Conservation (phyloP, 208 protist species). For the Acanthamoeba culbertsoni region DNA sequence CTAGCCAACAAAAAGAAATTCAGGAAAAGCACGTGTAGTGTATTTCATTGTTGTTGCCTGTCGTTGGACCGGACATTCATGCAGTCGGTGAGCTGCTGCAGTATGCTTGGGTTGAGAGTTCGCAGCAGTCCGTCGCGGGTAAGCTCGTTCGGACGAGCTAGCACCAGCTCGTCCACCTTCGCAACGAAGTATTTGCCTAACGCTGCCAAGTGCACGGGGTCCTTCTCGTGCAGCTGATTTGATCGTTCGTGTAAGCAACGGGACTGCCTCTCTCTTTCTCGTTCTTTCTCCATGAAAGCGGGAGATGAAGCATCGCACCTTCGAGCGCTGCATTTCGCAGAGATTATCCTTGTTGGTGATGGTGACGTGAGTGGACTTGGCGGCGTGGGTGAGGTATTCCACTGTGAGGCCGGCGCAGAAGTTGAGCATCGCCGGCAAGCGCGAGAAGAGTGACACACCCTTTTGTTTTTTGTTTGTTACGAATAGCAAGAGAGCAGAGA, state of each 20-base stretch:
- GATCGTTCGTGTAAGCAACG: background rate
- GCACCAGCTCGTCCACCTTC: conserved; percentile 21
- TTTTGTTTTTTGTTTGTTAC: background rate
- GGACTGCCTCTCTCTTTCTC: background rate
- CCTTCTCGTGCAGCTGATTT: background rate
- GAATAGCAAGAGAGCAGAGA: background rate
- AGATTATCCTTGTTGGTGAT: conserved; percentile 18
- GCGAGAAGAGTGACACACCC: background rate
- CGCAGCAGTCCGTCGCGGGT: background rate
- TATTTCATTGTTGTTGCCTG: background rate
- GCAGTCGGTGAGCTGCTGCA: background rate
- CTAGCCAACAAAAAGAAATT: background rate
- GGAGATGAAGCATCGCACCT: background rate
- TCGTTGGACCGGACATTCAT: background rate
- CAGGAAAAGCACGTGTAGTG: background rate
- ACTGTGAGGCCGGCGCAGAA: background rate
- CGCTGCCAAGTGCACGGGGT: background rate
- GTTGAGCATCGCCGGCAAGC: background rate
- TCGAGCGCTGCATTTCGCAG: background rate
- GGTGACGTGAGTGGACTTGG: background rate
- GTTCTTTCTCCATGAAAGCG: no score
- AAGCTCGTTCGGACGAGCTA: background rate
- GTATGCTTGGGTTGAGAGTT: background rate
- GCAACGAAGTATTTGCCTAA: background rate
- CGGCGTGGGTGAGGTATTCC: background rate